Conservation (phyloP, 345 rosid genomes). For the Populus deltoides region DNA sequence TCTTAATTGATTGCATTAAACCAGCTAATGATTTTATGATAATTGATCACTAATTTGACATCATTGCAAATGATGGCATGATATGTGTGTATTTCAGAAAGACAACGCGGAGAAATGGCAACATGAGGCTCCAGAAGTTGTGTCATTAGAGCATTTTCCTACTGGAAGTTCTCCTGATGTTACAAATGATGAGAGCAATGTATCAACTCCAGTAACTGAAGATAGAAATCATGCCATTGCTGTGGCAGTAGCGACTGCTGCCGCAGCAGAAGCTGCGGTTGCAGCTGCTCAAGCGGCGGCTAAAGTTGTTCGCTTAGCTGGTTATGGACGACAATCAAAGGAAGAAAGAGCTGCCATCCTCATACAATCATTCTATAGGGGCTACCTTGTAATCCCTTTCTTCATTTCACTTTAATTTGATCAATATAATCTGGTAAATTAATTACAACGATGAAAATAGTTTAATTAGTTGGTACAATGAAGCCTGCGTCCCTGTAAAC, state of each 20-base stretch:
- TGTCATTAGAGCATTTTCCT: constrained; percentile 79
- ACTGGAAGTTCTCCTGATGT: constrained; percentile 80
- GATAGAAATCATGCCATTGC: constrained; percentile 79
- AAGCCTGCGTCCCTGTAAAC: no score
- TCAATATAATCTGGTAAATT: neutral
- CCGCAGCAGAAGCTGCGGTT: constrained; percentile 89
- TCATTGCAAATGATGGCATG: neutral
- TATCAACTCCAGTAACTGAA: constrained; percentile 48
- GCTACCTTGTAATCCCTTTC: constrained; percentile 60
- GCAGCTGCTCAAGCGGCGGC: constrained; percentile 98
- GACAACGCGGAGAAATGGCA: constrained; percentile 54
- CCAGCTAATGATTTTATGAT: neutral
- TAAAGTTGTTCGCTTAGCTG: constrained; percentile 82
- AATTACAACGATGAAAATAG: neutral
- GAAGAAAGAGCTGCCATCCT: constrained; percentile 88
- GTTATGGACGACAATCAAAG: constrained; percentile 67
- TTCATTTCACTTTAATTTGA: neutral
- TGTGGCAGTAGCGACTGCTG: constrained; percentile 90
- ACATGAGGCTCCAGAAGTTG: constrained; percentile 67
- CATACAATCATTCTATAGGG: constrained; percentile 79
- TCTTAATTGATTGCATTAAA: no score
- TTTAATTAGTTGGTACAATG: neutral
- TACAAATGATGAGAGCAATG: constrained; percentile 56
- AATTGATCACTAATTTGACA: neutral
- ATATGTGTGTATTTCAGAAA: constrained; percentile 29